Evolutionary conservation across 1,139 yeast genomes (phyloP), one percentile per base, ranked within the genome.

Genomic region (Candida labiduridarum): DNA sequence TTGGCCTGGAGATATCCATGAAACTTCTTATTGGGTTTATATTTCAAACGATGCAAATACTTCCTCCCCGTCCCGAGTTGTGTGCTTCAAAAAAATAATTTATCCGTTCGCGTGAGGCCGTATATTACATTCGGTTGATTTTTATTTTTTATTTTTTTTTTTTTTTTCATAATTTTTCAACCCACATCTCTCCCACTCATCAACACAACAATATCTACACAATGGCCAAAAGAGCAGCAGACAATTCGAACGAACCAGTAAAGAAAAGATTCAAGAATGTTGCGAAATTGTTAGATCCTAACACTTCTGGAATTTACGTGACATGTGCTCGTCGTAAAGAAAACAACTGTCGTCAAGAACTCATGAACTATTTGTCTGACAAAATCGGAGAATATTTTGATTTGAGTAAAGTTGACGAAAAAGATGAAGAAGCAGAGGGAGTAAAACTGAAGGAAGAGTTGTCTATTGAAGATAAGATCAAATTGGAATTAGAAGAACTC

Each of bases 241-340:
- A 55, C 8, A 55, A 55, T 16, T 60, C 58, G 1, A 49, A 49
- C 27, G 56, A 52, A 31, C 27, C 46, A 6, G 19, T 19, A 11
- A 53, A 50, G 47, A 79, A 79, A 60, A 74, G 75, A 67, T 80
- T 73, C 64, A 80, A 77, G 58, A 63, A 71, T 29, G 67, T 74
- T 5, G 83, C 83, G 2, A 52, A 44, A 15, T 71, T 82, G 51
- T 64, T 84, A 19, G 97, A 90, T 60, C 96, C 97, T 0, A 84
- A 84, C 46, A 87, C 96, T 55, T 72, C 86, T 43, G 97, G 98
- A 1, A 74, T 89, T 1, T 94, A 86, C 68, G 96, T 91, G 19
- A 89, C 97, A 0, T 89, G 97, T 66, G 79, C 82, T 46, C 76
- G 96, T 59, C 87, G 89, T 42, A 83, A 85, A 56, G 97, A 92